Percentiles rank a stretch among this genome's conserved stretches.
Conservation (phyloP, 257 asterid genomes). For the Mitragyna speciosa region DNA sequence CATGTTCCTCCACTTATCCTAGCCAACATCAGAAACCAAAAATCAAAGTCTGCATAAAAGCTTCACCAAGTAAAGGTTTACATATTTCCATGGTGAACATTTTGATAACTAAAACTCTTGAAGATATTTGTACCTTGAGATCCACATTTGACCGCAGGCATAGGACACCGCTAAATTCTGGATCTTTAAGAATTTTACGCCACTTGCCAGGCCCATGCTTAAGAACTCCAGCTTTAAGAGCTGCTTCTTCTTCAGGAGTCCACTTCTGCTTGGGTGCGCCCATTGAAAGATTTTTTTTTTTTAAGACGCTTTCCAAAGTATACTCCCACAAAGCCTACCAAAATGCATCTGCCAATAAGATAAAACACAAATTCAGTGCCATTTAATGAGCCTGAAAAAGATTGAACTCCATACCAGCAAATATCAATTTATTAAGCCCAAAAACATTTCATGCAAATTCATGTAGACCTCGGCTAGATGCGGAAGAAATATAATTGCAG, state of each 20-base stretch:
- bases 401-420: background rate
- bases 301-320: constrained; percentile 7
- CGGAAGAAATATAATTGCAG: background rate
- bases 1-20: constrained; percentile 99
- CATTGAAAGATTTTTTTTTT: constrained; percentile 37
- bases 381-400: background rate
- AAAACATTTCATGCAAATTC: background rate
- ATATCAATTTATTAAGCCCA: background rate
- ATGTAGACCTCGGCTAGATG: background rate
- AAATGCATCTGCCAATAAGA: constrained; percentile 11
- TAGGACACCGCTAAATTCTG: constrained; percentile 76
- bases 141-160: constrained; percentile 88
- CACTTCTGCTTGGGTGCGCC: constrained; percentile 99
- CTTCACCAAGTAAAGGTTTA: too few relatives aligned
- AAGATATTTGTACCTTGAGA: constrained; percentile 65
- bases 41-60: constrained; percentile 5
- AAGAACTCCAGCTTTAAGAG: constrained; percentile 93
- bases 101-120: background rate
- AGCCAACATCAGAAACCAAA: constrained; percentile 30
- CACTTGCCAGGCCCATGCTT: constrained; percentile 98
- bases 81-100: too few relatives aligned
- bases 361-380: background rate
- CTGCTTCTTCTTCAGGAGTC: constrained; percentile 98
- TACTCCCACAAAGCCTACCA: background rate
- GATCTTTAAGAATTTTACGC: constrained; percentile 96